Base-by-base conservation (phyloP, 257 asterid species). In the Rubia yunnanensis region DNA sequence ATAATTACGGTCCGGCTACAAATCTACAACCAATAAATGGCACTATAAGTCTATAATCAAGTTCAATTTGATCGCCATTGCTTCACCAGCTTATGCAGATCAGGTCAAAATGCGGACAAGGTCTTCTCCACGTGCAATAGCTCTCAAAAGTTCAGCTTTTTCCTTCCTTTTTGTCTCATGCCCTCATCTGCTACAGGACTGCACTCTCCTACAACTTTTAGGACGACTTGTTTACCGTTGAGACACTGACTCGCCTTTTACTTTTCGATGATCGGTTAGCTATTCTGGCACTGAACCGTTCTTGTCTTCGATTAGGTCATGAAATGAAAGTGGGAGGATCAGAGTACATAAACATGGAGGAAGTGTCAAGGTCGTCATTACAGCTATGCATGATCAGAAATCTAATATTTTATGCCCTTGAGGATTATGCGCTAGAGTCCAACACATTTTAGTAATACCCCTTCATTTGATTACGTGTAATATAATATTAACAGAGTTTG, bases 361-460 rank as follows among this genome's bases (percentile, higher is more conserved):
- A 20, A 44, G 57, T 53, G 59, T 53, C 59, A 10, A 64, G 22
- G 46, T 64, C 70, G 46, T 64, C 70, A 63, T 11, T 30, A 56
- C 34, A 55, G 73, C 50, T 32, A 31, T 39, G 64, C 30, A 55
- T 71, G 34, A 54, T 58, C 52, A n/a, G 22, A 61, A 69, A 46
- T 7, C 68, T 20, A 49, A 34, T 28, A 27, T 22, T 49, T 2
- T 69, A 48, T 27, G 14, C 48, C 31, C 1, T 27, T 34, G 15
- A 50, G 68, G 68, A 50, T 62, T 50, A 17, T 36, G 63, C 63
- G 20, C 58, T 63, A 63, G 15, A 41, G 41, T 41, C 75, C 70
- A 46, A 48, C 14, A 17, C 17, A 15, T 17, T 46, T 2, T 1
- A 30, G 13, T 30, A 55, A 11, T 22, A 7, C 27, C 17, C 11